Conservation (phyloP, 805 yeast genomes). For the Jamesozyma piceae region DNA sequence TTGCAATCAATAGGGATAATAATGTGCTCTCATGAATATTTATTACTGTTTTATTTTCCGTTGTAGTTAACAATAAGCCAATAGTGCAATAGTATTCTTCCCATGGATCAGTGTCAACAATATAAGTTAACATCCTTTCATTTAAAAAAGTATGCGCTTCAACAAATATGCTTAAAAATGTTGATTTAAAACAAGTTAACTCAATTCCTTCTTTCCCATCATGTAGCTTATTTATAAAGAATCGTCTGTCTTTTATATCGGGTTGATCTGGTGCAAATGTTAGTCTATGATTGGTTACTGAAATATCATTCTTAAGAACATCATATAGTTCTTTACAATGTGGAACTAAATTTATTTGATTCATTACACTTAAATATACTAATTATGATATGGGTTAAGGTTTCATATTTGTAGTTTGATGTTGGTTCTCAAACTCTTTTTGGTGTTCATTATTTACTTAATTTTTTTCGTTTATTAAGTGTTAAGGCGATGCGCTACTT, state of each 20-base stretch:
- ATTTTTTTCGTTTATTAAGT: no score
- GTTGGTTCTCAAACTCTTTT: no score
- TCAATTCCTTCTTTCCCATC: constrained; percentile 17
- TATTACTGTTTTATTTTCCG: constrained; percentile 30
- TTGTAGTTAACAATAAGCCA: constrained; percentile 31
- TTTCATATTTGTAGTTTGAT: no score
- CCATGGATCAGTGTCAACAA: not conserved
- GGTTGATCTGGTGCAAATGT: constrained; percentile 16
- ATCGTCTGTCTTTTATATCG: constrained; percentile 3
- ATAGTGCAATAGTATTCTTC: constrained; percentile 21
- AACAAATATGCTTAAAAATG: constrained; percentile 22
- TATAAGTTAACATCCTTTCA: not conserved
- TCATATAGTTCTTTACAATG: constrained; percentile 14
- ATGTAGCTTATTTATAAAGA: constrained; percentile 9
- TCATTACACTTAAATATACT: not conserved
- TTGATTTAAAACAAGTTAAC: constrained; percentile 28
- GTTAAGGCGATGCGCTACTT: no score
- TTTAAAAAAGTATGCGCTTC: constrained; percentile 26
- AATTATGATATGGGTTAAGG: no score
- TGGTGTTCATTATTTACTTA: no score
- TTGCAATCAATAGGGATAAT: constrained; percentile 4
- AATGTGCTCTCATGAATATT: constrained; percentile 26
- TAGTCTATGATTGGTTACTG: constrained; percentile 5
- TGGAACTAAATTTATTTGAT: not conserved
- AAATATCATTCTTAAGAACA: constrained; percentile 4